A percentile compares a stretch with the other conserved stretches of the same genome.
Evolutionary conservation across 2,329 filamentous ascomycete species (phyloP).

Genomic region (Fusarium armeniacum): DNA sequence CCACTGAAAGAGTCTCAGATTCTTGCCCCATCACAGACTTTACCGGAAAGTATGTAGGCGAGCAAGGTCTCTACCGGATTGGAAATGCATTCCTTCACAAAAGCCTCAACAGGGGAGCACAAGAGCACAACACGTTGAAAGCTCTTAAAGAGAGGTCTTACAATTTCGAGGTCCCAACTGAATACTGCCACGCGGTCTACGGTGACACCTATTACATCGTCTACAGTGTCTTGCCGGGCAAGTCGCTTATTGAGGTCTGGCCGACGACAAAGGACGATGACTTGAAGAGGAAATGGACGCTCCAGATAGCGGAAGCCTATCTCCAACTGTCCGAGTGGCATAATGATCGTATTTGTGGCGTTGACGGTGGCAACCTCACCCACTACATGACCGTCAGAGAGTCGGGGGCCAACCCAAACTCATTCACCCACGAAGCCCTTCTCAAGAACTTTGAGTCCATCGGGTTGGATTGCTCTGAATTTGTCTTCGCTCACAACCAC

Average conservation of each 20-base stretch:
- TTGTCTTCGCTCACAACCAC: background rate
- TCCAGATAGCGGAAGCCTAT: background rate
- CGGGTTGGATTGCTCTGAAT: background rate
- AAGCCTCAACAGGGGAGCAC: fast-evolving
- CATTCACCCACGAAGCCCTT: background rate
- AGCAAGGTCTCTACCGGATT: background rate
- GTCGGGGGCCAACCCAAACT: no score
- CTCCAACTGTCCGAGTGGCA: background rate
- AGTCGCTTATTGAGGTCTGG: background rate
- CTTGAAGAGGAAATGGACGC: fast-evolving
- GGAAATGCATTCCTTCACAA: background rate
- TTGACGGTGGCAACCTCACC: background rate
- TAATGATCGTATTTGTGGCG: background rate
- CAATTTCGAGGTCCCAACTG: background rate
- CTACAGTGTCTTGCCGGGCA: background rate
- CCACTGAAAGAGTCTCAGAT: background rate
- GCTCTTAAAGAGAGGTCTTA: background rate
- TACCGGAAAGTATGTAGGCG: no score
- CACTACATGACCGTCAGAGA: no score
- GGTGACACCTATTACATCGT: background rate
- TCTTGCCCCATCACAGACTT: background rate
- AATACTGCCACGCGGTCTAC: background rate
- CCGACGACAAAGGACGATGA: background rate
- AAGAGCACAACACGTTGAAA: background rate
- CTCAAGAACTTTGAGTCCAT: background rate